Evolutionary conservation across 306 rosid species (phyloP).

Genomic region (Pyrus bretschneideri): DNA sequence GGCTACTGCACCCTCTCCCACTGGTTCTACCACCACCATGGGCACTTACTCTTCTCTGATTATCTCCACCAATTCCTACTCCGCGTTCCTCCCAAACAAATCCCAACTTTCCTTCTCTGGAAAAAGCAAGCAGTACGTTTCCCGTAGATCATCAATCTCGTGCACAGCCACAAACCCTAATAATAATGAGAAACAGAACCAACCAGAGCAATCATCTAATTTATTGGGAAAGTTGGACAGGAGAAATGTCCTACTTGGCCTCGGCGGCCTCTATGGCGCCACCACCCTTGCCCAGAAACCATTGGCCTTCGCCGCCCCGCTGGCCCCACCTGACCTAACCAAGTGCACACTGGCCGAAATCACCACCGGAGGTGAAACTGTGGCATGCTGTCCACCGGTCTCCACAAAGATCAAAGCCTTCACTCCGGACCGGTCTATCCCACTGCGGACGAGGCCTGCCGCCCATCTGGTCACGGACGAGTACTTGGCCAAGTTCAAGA

Average conservation of each 20-base stretch:
- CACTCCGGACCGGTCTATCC: not conserved
- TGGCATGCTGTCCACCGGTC: conserved; percentile 63
- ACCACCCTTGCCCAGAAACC: conserved; percentile 24
- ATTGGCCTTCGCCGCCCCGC: conserved; percentile 43
- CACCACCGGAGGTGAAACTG: conserved; percentile 28
- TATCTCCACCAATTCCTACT: not conserved
- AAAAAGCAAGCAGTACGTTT: not conserved
- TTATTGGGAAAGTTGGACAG: conserved; percentile 28
- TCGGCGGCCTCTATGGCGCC: conserved; percentile 56
- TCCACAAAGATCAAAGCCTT: not conserved
- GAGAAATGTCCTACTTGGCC: conserved; percentile 53
- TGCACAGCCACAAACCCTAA: conserved; percentile 26
- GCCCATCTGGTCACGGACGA: conserved; percentile 42
- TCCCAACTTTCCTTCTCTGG: not conserved
- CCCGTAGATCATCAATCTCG: not conserved
- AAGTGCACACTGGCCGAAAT: conserved; percentile 40
- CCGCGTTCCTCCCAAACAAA: not conserved
- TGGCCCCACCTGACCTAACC: conserved; percentile 37
- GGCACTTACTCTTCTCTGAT: not conserved
- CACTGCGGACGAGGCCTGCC: conserved; percentile 36
- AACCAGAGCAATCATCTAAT: conserved; percentile 6
- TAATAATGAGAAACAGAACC: not conserved
- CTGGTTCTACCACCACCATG: not conserved
- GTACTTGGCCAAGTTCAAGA: conserved; percentile 41
- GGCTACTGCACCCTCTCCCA: not conserved